Evolutionary conservation across 441 rosid species (phyloP), one percentile per base, ranked within the genome.

Genomic region (Populus hybrid): DNA sequence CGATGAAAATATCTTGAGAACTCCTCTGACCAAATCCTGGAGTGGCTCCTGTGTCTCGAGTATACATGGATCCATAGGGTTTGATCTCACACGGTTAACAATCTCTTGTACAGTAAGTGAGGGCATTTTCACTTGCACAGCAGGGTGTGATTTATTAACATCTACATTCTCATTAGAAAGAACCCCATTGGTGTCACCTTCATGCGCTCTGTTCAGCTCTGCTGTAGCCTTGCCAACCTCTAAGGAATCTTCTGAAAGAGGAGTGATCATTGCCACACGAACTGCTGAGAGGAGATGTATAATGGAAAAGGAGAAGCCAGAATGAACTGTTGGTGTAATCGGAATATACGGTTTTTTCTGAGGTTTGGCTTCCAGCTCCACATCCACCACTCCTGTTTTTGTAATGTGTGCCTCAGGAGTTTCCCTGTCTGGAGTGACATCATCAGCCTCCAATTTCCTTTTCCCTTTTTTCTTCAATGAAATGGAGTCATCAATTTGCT

Each of bases 221-320:
- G 80, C 89, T 73, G 71, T 76, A 68, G 88, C 81, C 80, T 88
- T 90, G 79, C 78, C 87, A 75, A 84, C 82, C 78, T 86, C 94
- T 83, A 88, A 75, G 78, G 93, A 82, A 80, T 91, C 96, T 82
- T 89, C 97, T 9, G 90, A 76, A 64, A 87, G 89, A 65, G 84
- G 86, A 81, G 88, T 86, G 82, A 88, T 85, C 96, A 97, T 90
- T 38, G 97, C 97, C 89, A 88, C 76, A 73, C 98, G 97, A 77
- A 97, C 98, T 26, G 99, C 97, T 46, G 99, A 87, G 75, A 97
- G 98, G 83, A 97, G 98, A 84, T 97, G 99, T 69, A 97, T 82
- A 71, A 97, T 87, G 66, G 99, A 94, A 89, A 97, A 97, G 34
- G 98, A 94, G 86, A 97, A 94, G 75, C 97, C 93, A 30, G 97